Evolutionary conservation across 2,329 filamentous ascomycete species (phyloP).

Genomic region (Penicillium freii): DNA sequence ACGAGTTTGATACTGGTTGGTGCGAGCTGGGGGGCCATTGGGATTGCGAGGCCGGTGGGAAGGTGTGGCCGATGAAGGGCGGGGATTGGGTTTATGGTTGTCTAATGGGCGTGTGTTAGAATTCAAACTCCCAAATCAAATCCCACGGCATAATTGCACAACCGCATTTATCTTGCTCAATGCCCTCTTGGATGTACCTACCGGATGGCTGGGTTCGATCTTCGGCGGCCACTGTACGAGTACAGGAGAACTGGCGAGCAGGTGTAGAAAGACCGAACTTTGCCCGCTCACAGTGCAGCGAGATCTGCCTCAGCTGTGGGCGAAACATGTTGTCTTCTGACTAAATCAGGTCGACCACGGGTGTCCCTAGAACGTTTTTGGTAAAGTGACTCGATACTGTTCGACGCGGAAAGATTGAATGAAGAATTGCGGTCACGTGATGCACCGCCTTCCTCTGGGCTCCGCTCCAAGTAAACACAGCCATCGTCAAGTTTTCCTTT

Average conservation of each 20-base stretch:
- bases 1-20: conserved; percentile 19
- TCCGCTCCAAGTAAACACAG: neutral
- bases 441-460: neutral
- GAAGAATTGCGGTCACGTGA: conserved; percentile 18
- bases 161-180: neutral
- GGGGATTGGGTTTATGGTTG: conserved; percentile 3
- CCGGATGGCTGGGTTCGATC: conserved; percentile 19
- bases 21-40: conserved; percentile 14
- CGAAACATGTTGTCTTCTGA: conserved; percentile 29
- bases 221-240: conserved; percentile 17
- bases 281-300: conserved; percentile 12
- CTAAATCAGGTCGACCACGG: neutral
- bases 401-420: conserved; percentile 6
- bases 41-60: conserved; percentile 20
- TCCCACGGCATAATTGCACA: neutral
- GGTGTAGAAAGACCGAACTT: conserved; percentile 15
- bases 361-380: neutral
- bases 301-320: conserved; percentile 23
- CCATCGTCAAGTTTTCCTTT: neutral
- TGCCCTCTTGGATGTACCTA: conserved; percentile 21
- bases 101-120: conserved; percentile 1
- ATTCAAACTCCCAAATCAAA: neutral
- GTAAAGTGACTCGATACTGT: neutral
- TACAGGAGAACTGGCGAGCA: conserved; percentile 30
- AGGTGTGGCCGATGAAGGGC: conserved; percentile 8